Base-by-base conservation (phyloP, 1,284 basidiomycete genomes). In the Caloboletus firmus region DNA sequence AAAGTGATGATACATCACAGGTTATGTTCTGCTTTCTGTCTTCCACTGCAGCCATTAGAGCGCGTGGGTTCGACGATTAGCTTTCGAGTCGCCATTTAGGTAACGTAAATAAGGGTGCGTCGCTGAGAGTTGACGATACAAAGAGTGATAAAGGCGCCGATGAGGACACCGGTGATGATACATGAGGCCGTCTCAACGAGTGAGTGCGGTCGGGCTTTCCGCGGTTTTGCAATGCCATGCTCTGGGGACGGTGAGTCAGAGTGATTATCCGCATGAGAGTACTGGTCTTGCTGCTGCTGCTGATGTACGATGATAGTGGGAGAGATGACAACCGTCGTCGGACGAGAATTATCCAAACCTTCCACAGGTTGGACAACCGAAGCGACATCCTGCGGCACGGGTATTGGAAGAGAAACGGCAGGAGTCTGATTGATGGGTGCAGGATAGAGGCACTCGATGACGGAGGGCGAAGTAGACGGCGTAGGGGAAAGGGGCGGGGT, bases 71-170 rank as follows among this genome's bases (percentile, higher is more conserved):
- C 35, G 31, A 39, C 11, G 13, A 31, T 44, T 13, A 13, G 31
- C 17, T 40, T 39, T 45, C 28, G 35, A 44, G 45, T 42, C 37
- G 17, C 22, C 47, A 32, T 52, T 45, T 54, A 69, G 18, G 71
- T 72, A 28, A 69, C 66, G 28, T 72, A 72, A 36, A 83, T 64
- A 60, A 83, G 64, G 32, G 78, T 76, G 62, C 79, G 75, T 58
- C 80, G 75, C 58, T 82, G 81, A 35, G 74, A 74, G 32, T 76
- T 78, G 58, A 81, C 65, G 46, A 80, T 65, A 55, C 74, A 80
- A 28, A 80, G 66, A 2, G 81, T 77, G 55, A 83, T 72, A 56
- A 82, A 75, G 11, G 81, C 78, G 18, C 81, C 81, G 49, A 84
- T 68, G 20, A 84, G 65, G 57, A 82, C 78, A 30, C 82, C 81